Base-by-base conservation (phyloP, 2,329 filamentous ascomycete genomes). In the Penicillium palitans region DNA sequence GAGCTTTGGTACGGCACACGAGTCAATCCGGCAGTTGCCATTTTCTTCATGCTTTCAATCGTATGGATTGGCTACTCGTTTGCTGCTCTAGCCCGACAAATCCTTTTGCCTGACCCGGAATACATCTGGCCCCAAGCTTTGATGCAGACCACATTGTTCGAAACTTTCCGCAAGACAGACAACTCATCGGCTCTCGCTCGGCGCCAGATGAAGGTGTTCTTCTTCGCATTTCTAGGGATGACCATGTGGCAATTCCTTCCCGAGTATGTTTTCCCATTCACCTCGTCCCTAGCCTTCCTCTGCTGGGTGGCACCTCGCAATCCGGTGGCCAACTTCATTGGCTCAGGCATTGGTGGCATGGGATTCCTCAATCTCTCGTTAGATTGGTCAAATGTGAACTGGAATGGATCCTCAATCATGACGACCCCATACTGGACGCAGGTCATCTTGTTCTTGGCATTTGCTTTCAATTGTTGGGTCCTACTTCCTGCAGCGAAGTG, bases 231-330 rank as follows among this genome's bases (percentile, higher is more conserved):
- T 0, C 58, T 80, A 0, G 83, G 76, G 4, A 77, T 86, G 53
- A 83, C 80, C 0, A 62, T 85, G 0, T 87, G 85, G 84, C 84
- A 87, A 58, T 87, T 87, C 59, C 70, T 87, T 0, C 84, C 84
- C 0, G 84, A 87, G 66, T 87, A 80, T 52, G 78, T 82, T 1
- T 87, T 87, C 57, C 84, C 84, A 0, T 82, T 87, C 68, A 75
- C 85, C 1, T 82, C 80, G 8, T 86, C 84, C 0, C 74, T 87
- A 8, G 83, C 84, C 2, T 85, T 87, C 51, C 76, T 87, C 6
- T 87, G 85, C 72, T 87, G 84, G 84, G 83, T 87, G 2, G 84
- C 84, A 2, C 84, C 84, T 1, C 76, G 77, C 17, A 87, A 85
- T 62, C 70, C 78, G 2, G 77, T 81, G 0, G 84, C 83, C 60